These are phyloP conservation scores for Lasiosphaeria miniovina DNA, from an alignment of 495 filamentous ascomycete genomes.

Conservation along the genomic window DNA sequence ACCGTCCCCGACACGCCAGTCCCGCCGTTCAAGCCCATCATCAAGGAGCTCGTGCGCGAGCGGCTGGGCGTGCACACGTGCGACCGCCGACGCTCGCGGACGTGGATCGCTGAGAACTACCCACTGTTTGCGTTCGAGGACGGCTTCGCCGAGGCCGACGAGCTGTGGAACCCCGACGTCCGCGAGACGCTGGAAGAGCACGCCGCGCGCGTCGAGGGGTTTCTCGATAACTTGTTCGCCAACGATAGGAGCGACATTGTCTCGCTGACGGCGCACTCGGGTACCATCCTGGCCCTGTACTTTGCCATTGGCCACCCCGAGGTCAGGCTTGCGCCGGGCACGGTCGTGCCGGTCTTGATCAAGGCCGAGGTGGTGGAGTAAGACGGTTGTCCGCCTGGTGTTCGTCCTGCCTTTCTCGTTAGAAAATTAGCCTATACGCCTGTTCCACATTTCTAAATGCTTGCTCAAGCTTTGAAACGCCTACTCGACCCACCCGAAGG, in stretches of 20 bases:
- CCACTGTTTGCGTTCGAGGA: constrained; percentile 60
- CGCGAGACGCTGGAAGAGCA: constrained; percentile 32
- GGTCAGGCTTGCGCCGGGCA: constrained; percentile 27
- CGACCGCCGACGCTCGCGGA: constrained; percentile 60
- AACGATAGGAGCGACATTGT: constrained; percentile 25
- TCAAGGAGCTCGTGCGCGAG: constrained; percentile 74
- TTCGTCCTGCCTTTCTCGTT: no score
- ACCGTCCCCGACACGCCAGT: constrained; percentile 19
- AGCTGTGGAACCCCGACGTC: constrained; percentile 49
- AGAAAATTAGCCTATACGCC: no score
- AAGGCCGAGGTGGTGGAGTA: constrained; percentile 16
- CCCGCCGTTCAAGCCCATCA: constrained; percentile 54
- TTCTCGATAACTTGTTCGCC: constrained; percentile 31
- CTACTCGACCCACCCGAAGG: no score
- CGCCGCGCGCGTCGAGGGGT: constrained; percentile 18
- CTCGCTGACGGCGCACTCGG: constrained; percentile 33
- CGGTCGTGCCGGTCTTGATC: constrained; percentile 31
- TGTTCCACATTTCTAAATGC: no score
- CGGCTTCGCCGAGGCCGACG: constrained; percentile 60
- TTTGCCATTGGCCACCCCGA: constrained; percentile 18
- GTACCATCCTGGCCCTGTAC: constrained; percentile 28
- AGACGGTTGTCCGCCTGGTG: no score
- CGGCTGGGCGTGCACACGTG: constrained; percentile 74
- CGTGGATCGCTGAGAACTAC: constrained; percentile 55
- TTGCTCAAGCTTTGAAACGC: no score